Base-by-base conservation (phyloP, 768 basidiomycete species). In the Rhizopogon salebrosus region DNA sequence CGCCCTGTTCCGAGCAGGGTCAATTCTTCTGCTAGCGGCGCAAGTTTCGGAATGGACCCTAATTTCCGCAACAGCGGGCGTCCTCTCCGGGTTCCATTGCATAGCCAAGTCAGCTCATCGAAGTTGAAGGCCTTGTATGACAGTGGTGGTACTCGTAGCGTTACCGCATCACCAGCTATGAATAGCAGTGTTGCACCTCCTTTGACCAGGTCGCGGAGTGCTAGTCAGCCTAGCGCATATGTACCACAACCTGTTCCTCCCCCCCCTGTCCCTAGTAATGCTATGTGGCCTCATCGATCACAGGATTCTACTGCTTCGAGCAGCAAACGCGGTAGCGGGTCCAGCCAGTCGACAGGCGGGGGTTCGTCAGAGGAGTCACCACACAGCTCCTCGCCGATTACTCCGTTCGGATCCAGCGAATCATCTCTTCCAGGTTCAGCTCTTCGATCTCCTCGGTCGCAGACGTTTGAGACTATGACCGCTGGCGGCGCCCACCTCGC, bases 361-460 rank as follows among this genome's bases (percentile, higher is more conserved):
- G 85, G 81, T 59, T 89, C 86, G 65, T 90, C 89, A 11, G 87
- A 91, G 60, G 89, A 88, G 58, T 92, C 90, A 41, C 88, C 89
- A 18, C 87, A 89, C 59, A 87, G 85, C 57, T 84, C 84, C 14
- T 90, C 89, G n/a, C 91, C 91, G 0, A 82, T 92, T 63, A 92
- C 91, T 23, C 90, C 91, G 16, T 92, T 87, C 64, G 91, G 89
- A n/a, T 92, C 90, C 37, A 91, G 85, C 69, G 91, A 92, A 58
- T 87, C 87, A 24, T 91, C 88, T 8, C 68, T 92, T 48, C 77
- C 76, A 38, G 82, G 80, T 41, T 70, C 81, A 39, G 72, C 74
- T 57, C 75, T 80, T 57, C 82, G 78, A 52, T 73, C 69, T 52
- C 78, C 75, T 60, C 79, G 80, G 46, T 80, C 79, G 55, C 82